Evolutionary conservation across 306 rosid species (phyloP), one percentile per base, ranked within the genome.

Genomic region (Trifolium repens): DNA sequence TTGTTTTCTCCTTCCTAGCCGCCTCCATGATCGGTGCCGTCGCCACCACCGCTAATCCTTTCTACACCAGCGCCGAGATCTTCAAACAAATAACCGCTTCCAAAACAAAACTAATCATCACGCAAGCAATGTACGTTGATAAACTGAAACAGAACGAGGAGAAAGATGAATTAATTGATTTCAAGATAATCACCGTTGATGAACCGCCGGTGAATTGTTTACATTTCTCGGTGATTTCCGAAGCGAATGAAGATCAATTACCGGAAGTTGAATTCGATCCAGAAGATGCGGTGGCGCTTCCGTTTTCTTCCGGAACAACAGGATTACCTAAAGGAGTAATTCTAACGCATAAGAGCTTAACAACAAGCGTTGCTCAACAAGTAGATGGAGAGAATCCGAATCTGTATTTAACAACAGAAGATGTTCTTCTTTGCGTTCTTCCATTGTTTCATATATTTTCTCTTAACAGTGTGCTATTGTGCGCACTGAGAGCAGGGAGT

Each of bases 301-400:
- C 98, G 11, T 94, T 89, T 73, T 94, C 98, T 3, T 94, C 98
- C 4, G 98, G 98, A 2, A 94, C 98, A 0, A 94, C 98, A 0
- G 97, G 98, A 27, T 74, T 91, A 0, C 94, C 98, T 0, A 91
- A 94, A 63, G 98, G 97, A 0, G 98, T 91, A 58, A 22, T 94
- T 39, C 79, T 94, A 11, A 94, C 97, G 0, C 98, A 94, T 58
- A 91, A 81, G 85, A 90, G 91, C 35, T 40, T 90, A 50, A 72
- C 82, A 1, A 88, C 98, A 0, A 94, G 93, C n/a, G 89, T 91
- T 47, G 92, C 89, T n/a, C 96, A 93, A 19, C 98, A 91, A 40
- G 98, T 93, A 0, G 98, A 93, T 66, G 97, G 97, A 14, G 96
- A 91, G 74, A 93, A 91, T 12, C 97, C 97, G 0, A 93, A 93